Conservation (phyloP, 1,284 basidiomycete species). For the Cystobasidium pallidum region DNA sequence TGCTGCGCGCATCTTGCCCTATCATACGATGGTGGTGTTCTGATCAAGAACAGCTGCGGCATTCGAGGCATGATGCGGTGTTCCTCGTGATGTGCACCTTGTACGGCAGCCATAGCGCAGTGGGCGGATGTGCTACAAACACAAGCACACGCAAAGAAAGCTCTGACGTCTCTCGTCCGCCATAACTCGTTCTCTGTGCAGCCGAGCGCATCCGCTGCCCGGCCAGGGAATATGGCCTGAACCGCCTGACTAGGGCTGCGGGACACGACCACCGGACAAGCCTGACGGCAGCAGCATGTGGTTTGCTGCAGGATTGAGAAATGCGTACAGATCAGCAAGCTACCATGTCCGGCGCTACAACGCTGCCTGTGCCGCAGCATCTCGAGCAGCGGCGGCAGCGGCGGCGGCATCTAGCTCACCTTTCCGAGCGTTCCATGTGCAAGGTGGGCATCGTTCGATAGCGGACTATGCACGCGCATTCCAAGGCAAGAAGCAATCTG, state of each 20-base stretch:
- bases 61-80: background rate
- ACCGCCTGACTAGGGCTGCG: background rate
- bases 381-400: slow-evolving; percentile 10
- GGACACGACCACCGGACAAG: background rate
- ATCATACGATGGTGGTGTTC: too few species aligned
- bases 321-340: background rate
- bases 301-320: slow-evolving; percentile 8
- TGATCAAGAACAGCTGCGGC: background rate
- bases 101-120: background rate
- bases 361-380: background rate
- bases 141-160: background rate
- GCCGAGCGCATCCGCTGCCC: background rate
- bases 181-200: background rate
- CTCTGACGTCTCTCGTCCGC: too few species aligned
- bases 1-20: too few species aligned
- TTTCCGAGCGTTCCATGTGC: background rate
- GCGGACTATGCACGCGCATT: background rate
- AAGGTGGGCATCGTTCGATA: background rate
- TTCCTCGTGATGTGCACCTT: background rate
- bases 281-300: background rate
- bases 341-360: slow-evolving; percentile 5
- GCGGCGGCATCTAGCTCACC: background rate
- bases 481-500: slow-evolving; percentile 10
- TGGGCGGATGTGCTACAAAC: background rate
- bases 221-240: background rate